Evolutionary conservation across 805 yeast species (phyloP).

Genomic region (Saccharomyces cerevisiae): DNA sequence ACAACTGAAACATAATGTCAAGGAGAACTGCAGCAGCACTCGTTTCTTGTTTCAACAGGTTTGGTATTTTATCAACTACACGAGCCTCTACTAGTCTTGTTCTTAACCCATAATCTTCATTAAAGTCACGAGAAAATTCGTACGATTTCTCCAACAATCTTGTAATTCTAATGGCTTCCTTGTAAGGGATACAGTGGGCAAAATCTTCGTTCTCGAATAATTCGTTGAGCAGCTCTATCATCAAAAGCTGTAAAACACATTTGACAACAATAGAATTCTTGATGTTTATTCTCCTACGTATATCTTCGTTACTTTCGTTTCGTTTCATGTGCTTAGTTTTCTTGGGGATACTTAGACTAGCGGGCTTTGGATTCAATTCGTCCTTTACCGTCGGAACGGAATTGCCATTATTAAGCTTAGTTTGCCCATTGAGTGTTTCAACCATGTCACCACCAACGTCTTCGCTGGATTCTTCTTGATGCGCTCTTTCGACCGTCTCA

Average conservation of each 20-base stretch:
- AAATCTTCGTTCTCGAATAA: conserved; percentile 64
- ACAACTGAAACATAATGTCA: conserved; percentile 69
- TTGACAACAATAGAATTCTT: conserved; percentile 79
- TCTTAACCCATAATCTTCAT: conserved; percentile 79
- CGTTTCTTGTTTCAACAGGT: conserved; percentile 83
- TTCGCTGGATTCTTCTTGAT: conserved; percentile 28
- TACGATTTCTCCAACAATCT: conserved; percentile 59
- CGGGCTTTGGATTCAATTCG: background rate
- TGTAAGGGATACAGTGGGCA: conserved; percentile 60
- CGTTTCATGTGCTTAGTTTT: conserved; percentile 3
- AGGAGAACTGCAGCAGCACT: conserved; percentile 82
- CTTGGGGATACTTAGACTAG: background rate
- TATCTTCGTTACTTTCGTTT: conserved; percentile 29
- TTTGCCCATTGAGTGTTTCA: conserved; percentile 8
- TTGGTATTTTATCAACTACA: conserved; percentile 85
- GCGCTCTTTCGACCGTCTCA: conserved; percentile 28
- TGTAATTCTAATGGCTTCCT: conserved; percentile 52
- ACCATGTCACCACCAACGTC: conserved; percentile 32
- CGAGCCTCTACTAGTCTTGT: conserved; percentile 89
- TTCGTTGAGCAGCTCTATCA: conserved; percentile 82
- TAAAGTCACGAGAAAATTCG: conserved; percentile 77
- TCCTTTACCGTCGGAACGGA: background rate
- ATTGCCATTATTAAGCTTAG: background rate
- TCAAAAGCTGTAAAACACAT: conserved; percentile 79
- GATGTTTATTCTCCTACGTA: conserved; percentile 40